Evolutionary conservation across 129 eudicot genomes (phyloP).

Genomic region (Escallonia rubra): DNA sequence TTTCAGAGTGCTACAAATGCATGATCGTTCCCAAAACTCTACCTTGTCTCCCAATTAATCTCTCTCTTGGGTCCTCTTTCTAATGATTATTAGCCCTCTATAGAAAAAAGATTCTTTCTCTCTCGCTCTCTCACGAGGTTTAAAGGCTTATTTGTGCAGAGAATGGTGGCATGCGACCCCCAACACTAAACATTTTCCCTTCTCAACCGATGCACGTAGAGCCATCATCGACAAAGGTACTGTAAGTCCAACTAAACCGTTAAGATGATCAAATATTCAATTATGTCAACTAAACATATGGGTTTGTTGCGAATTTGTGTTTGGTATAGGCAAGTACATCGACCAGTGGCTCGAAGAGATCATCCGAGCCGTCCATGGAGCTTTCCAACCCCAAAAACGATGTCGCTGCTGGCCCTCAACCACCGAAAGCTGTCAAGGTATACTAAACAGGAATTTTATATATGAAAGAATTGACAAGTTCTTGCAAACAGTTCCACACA

Average conservation of each 20-base stretch:
- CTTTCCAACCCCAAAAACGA: slow-evolving; percentile 50
- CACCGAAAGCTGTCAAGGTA: slow-evolving; percentile 82
- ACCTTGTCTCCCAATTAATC: not conserved
- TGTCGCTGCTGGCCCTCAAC: slow-evolving; percentile 43
- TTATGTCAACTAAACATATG: not conserved
- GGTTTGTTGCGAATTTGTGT: slow-evolving; percentile 17
- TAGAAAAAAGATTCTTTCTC: too few relatives aligned
- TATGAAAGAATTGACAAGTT: not conserved
- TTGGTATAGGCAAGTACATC: slow-evolving; percentile 70
- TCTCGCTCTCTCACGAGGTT: not conserved
- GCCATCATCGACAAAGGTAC: slow-evolving; percentile 61
- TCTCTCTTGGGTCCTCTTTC: not conserved
- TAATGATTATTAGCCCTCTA: not conserved
- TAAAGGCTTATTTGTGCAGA: slow-evolving; percentile 26
- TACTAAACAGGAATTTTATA: not conserved
- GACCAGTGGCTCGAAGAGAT: slow-evolving; percentile 72
- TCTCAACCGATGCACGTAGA: slow-evolving; percentile 96
- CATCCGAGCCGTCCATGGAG: slow-evolving; percentile 85
- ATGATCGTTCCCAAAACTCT: slow-evolving; percentile 7
- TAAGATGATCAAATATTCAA: not conserved
- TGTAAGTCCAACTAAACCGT: slow-evolving; percentile 3
- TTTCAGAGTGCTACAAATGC: slow-evolving; percentile 14
- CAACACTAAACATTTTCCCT: slow-evolving; percentile 90
- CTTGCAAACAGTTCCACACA: too few relatives aligned
- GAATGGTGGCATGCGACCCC: slow-evolving; percentile 69